A percentile compares a stretch with the other conserved stretches of the same genome.
phyloP scores from a whole-genome alignment of 2,329 filamentous ascomycete species.

The Cephalotrichum gorgonifer region DNA sequence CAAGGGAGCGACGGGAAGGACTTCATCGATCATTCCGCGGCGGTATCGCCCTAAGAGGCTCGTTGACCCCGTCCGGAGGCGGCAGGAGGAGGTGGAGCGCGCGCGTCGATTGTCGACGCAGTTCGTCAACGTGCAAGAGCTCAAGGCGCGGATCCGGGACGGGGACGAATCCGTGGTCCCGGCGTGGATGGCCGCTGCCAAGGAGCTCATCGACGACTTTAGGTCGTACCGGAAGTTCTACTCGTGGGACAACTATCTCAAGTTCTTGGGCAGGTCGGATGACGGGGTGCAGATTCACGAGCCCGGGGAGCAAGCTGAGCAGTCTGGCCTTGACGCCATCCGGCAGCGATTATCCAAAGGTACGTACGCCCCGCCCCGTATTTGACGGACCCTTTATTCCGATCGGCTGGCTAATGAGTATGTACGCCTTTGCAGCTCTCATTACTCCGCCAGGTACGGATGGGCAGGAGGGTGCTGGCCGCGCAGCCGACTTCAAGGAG shows the following conservation, averaged over 20 bases:
- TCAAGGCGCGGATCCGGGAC: slow-evolving; percentile 29
- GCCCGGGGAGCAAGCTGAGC: slow-evolving; percentile 12
- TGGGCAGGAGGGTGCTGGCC: slow-evolving; percentile 9
- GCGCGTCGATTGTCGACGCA: slow-evolving; percentile 26
- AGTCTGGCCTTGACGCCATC: slow-evolving; percentile 39
- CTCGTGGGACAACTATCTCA: slow-evolving; percentile 55
- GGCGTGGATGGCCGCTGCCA: slow-evolving; percentile 48
- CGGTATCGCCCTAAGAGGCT: slow-evolving; percentile 35
- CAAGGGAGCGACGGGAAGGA: neutral
- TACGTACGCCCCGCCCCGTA: slow-evolving; percentile 14
- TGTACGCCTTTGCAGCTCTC: slow-evolving; percentile 6
- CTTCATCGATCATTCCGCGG: slow-evolving; percentile 18
- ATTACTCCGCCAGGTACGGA: slow-evolving; percentile 8
- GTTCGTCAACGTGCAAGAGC: slow-evolving; percentile 31
- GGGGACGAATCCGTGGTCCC: slow-evolving; percentile 32
- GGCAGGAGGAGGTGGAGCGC: slow-evolving; percentile 31
- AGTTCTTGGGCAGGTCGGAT: slow-evolving; percentile 35
- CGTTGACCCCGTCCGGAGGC: slow-evolving; percentile 31
- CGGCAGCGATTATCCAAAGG: slow-evolving; percentile 44
- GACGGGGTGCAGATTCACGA: slow-evolving; percentile 11
- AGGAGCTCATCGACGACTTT: slow-evolving; percentile 52
- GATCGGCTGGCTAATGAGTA: neutral
- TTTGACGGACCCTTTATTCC: neutral
- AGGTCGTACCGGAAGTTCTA: slow-evolving; percentile 54
- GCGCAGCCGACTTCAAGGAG: slow-evolving; percentile 22